Evolutionary conservation across 345 rosid species (phyloP).

Genomic region (Salix brachista): DNA sequence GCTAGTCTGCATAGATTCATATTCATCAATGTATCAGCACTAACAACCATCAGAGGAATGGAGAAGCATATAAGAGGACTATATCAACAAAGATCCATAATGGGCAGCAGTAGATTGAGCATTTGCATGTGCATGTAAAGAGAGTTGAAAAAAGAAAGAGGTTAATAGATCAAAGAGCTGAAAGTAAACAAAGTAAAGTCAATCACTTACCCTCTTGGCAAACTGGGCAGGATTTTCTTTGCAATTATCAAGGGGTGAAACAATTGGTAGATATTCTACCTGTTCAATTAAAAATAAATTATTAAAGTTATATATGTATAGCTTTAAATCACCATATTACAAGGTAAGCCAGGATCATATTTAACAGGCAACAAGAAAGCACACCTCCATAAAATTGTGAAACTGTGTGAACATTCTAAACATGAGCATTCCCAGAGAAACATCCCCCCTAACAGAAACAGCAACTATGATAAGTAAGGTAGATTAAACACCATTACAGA

Average conservation of each 20-base stretch:
- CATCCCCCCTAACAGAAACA: constrained; percentile 51
- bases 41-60: not conserved
- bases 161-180: not conserved
- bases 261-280: constrained; percentile 87
- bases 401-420: constrained; percentile 96
- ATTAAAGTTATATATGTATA: constrained; percentile 1
- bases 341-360: not conserved
- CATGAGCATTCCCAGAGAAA: constrained; percentile 79
- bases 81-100: not conserved
- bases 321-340: not conserved
- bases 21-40: constrained; percentile 16
- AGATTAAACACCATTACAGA: constrained; percentile 1
- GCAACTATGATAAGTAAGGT: constrained; percentile 7
- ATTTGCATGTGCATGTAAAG: not conserved
- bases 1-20: constrained; percentile 56
- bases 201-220: constrained; percentile 67
- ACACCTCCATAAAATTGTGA: constrained; percentile 98
- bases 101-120: not conserved
- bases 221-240: constrained; percentile 65
- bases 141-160: not conserved
- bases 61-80: not conserved
- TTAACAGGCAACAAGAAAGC: not conserved
- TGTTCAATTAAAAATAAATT: constrained; percentile 31
- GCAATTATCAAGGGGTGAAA: constrained; percentile 57
- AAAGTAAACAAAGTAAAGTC: constrained; percentile 2